These are phyloP conservation scores for Calophaca sinica DNA, from an alignment of 306 rosid species.

Conservation along the genomic window DNA sequence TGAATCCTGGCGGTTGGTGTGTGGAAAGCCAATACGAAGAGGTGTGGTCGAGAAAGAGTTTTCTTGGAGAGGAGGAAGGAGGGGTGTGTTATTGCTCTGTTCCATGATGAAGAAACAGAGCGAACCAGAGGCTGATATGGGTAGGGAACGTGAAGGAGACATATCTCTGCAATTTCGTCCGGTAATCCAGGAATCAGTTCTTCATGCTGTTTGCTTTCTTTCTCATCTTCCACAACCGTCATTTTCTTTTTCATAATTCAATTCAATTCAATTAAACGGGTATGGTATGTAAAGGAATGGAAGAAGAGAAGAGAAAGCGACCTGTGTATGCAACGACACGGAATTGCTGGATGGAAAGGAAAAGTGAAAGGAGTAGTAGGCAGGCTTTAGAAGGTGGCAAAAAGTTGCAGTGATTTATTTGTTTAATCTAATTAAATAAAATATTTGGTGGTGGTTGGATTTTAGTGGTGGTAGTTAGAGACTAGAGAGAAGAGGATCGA, in stretches of 20 bases:
- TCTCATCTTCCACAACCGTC: background rate
- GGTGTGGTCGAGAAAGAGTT: constrained; percentile 46
- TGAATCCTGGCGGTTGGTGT: constrained; percentile 53
- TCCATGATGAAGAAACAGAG: constrained; percentile 70
- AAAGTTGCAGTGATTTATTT: background rate
- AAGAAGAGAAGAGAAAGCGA: background rate
- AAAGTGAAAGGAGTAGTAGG: background rate
- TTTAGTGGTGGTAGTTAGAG: background rate
- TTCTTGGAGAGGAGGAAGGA: constrained; percentile 48
- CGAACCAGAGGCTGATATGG: constrained; percentile 67
- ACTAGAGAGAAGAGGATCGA: background rate
- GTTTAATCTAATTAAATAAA: too few relatives aligned
- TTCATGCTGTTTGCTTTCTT: background rate
- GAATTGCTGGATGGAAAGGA: constrained; percentile 5
- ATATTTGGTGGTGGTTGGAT: constrained; percentile 25
- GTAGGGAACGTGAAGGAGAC: constrained; percentile 73
- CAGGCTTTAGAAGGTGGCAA: background rate
- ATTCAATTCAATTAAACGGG: background rate
- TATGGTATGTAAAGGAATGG: background rate
- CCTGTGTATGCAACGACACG: constrained; percentile 31
- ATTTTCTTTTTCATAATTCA: constrained; percentile 25
- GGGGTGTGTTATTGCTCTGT: constrained; percentile 57
- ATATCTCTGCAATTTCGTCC: constrained; percentile 64
- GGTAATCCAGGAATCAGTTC: constrained; percentile 70
- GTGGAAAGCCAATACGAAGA: constrained; percentile 60